Conservation (phyloP, 2,329 filamentous ascomycete genomes). For the Clonostachys solani region DNA sequence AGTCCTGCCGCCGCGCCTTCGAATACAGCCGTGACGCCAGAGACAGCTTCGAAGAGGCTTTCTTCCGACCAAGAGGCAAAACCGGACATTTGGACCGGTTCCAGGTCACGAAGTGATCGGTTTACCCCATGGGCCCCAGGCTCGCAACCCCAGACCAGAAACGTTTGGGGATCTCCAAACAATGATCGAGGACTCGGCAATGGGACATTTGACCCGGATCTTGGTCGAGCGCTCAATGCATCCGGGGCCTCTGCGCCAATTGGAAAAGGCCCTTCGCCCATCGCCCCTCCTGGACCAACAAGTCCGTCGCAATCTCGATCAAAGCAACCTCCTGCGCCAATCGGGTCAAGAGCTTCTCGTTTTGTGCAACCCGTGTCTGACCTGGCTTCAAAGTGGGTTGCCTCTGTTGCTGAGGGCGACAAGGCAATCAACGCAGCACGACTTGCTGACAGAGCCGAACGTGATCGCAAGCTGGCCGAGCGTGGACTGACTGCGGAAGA, state of each 20-base stretch:
- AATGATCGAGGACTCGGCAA: slow-evolving; percentile 71
- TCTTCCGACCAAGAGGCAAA: slow-evolving; percentile 25
- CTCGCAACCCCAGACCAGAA: slow-evolving; percentile 23
- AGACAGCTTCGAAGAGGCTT: slow-evolving; percentile 15
- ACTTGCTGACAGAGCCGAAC: slow-evolving; percentile 3
- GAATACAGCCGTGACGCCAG: background rate
- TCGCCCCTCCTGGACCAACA: slow-evolving; percentile 26
- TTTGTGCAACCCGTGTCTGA: slow-evolving; percentile 21
- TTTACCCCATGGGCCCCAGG: background rate
- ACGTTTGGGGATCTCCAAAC: slow-evolving; percentile 73
- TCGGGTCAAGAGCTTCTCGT: slow-evolving; percentile 22
- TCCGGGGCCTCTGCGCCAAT: slow-evolving; percentile 21
- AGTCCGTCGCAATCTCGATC: slow-evolving; percentile 16
- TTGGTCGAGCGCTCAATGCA: slow-evolving; percentile 43
- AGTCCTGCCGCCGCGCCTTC: background rate
- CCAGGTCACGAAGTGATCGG: slow-evolving; percentile 33
- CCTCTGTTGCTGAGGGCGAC: slow-evolving; percentile 39
- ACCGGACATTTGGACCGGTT: slow-evolving; percentile 29
- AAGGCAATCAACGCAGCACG: slow-evolving; percentile 33
- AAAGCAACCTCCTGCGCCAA: slow-evolving; percentile 20
- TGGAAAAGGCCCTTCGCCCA: slow-evolving; percentile 37
- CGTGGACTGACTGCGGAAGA: slow-evolving; percentile 39
- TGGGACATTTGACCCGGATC: slow-evolving; percentile 66
- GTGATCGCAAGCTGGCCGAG: slow-evolving; percentile 14
- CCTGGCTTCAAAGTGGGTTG: slow-evolving; percentile 35